Base-by-base conservation (phyloP, 2,329 filamentous ascomycete genomes). In the Fusarium sp. region DNA sequence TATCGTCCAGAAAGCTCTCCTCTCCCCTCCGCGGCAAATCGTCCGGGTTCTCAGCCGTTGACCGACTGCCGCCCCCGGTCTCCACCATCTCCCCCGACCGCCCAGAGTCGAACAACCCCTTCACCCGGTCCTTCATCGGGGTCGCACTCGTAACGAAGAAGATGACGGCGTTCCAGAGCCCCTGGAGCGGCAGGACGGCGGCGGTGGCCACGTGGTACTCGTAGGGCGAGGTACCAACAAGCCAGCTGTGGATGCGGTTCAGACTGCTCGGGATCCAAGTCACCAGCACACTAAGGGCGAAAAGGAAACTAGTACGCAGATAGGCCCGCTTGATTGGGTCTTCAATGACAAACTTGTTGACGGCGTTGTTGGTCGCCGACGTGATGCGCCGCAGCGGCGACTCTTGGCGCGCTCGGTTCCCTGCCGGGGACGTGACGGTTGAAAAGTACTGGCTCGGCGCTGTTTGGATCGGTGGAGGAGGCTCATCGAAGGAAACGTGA, bases 91-190 rank as follows among this genome's bases (percentile, higher is more conserved):
- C 72, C 23, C 31, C 56, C 8, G 31, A 65, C 39, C 54, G 48
- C 50, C 53, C 37, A 7, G 55, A 52, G 0, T 62, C 55, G 2
- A 43, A 34, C 15, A 40, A 3, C 0, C 59, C 66, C 12, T 51
- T 67, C 7, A 58, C 15, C 59, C 71, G 66, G 16, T 63, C 60
- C 37, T 47, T 72, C 15, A 81, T 66, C 2, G 68, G 66, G 1
- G 31, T 54, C 81, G 83, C 86, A 68, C 85, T 93, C 2, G 92
- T 92, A 6, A 87, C 87, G 64, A 92, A 88, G 80, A 94, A 95
- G 60, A 96, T 93, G 55, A 93, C 82, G 31, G 90, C 88, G 76
- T 95, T 95, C 92, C 93, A 95, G 34, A 94, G 87, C 1, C 93
- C 93, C 78, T 95, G 93, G 1, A 94, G 83, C 0, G 93, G 92